These are phyloP conservation scores for Collybia sordida DNA, from an alignment of 768 basidiomycete species.

Conservation along the genomic window DNA sequence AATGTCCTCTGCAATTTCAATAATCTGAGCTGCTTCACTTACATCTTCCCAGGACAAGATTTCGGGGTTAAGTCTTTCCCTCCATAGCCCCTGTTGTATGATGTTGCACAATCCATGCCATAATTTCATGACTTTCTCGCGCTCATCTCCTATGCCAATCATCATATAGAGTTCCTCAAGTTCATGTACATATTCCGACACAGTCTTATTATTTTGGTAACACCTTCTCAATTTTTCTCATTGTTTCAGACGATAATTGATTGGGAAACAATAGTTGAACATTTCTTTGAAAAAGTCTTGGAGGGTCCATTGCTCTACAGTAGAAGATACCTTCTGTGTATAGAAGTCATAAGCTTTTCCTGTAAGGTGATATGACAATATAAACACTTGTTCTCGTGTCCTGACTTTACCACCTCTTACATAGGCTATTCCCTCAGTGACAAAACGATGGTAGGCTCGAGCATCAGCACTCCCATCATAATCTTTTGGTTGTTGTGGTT, in stretches of 20 bases:
- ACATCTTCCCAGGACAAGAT: constrained; percentile 8
- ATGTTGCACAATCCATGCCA: constrained; percentile 27
- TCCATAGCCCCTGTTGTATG: constrained; percentile 8
- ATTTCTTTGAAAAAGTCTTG: constrained; percentile 28
- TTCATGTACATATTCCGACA: constrained; percentile 31
- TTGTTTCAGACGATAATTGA: constrained; percentile 24
- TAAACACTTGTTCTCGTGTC: background rate
- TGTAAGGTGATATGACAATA: constrained; percentile 5
- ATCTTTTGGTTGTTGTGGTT: background rate
- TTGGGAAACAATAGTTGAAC: constrained; percentile 38
- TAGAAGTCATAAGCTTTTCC: constrained; percentile 10
- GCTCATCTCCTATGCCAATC: constrained; percentile 25
- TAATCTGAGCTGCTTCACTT: background rate
- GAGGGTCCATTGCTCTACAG: constrained; percentile 23
- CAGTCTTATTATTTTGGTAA: constrained; percentile 23
- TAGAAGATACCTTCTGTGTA: constrained; percentile 17
- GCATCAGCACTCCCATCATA: constrained; percentile 2
- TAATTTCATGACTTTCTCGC: constrained; percentile 27
- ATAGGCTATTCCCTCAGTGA: constrained; percentile 1
- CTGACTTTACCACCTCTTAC: background rate
- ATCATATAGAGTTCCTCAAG: constrained; percentile 30
- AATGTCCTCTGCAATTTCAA: constrained; percentile 6
- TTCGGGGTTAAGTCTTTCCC: constrained; percentile 8
- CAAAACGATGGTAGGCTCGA: background rate
- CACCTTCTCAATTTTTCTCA: constrained; percentile 16